Evolutionary conservation across 2,329 filamentous ascomycete genomes (phyloP), one percentile per base, ranked within the genome.

Genomic region (Paecilomyces sp.): DNA sequence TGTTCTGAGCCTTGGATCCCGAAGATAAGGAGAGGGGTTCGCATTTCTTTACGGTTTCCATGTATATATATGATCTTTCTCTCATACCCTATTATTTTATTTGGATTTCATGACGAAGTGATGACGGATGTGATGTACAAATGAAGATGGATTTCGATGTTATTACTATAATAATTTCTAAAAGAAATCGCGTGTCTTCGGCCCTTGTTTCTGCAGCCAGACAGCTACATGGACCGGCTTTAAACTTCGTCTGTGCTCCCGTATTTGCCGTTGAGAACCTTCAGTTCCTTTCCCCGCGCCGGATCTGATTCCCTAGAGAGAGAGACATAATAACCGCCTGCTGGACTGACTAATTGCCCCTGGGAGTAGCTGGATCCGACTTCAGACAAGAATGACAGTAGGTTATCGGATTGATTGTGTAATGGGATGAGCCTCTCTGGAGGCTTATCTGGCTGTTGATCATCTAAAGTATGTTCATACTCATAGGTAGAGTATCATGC

Each of bases 1-100:
- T 63, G 13, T 63, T 63, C 18, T 63, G 58, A 57, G 36, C 15
- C 8, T 53, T 25, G 22, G 24, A 25, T 53, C 13, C 11, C 28
- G 22, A 24, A 51, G 47, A 24, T 8, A 51, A 18, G n/a, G 15
- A 51, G 12, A 7, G 18, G 18, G 5, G 18, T 5, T n/a, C 28
- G 18, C 11, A 24, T 53, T 15, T 53, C 9, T 53, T 30, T 25
- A 25, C 22, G 51, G n/a, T 30, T 25, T 53, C 22, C 24, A 53
- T 53, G 51, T 53, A 53, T 30, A 53, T 53, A 53, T 11, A 18
- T 47, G 15, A 15, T 8, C 13, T 8, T 4, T n/a, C 15, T 18
- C n/a, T 47, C 36, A 12, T 33, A 33, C 31, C 13, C n/a, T n/a
- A 18, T n/a, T 18, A 18, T 18, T 41, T 47, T 28, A 28, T 28